Evolutionary conservation across 164 flowering plant genomes (phyloP).

Genomic region (Taxillus chinensis): DNA sequence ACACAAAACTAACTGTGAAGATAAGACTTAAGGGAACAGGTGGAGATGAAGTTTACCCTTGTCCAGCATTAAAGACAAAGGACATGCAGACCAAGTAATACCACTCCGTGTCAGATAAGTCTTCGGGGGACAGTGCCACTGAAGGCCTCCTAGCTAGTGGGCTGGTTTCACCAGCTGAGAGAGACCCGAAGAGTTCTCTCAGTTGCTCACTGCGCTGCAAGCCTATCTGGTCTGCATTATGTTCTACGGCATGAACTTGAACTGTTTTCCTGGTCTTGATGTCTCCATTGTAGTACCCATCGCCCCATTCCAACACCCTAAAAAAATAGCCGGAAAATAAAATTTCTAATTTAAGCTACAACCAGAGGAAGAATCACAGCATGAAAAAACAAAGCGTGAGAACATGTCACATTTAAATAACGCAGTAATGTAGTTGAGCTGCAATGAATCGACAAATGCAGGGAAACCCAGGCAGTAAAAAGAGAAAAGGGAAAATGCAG

Average conservation of each 20-base stretch:
- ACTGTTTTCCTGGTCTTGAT: constrained; percentile 87
- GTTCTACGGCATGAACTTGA: constrained; percentile 52
- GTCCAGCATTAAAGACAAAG: constrained; percentile 55
- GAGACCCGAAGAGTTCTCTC: constrained; percentile 69
- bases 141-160: constrained; percentile 62
- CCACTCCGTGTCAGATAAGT: constrained; percentile 84
- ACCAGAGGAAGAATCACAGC: background rate
- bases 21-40: constrained; percentile 1
- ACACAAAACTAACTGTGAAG: too few species aligned
- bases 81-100: constrained; percentile 94
- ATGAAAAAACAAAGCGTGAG: background rate
- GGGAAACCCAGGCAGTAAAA: constrained; percentile 1
- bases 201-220: constrained; percentile 79
- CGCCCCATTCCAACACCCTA: constrained; percentile 79
- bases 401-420: too few species aligned
- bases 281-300: constrained; percentile 93
- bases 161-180: constrained; percentile 46
- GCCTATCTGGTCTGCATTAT: constrained; percentile 50
- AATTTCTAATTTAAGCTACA: background rate
- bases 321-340: background rate
- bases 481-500: too few species aligned
- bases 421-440: background rate
- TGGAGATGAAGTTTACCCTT: constrained; percentile 49
- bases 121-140: constrained; percentile 90
- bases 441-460: background rate